Conservation (phyloP, 805 yeast species). For the Starmerella bombi region DNA sequence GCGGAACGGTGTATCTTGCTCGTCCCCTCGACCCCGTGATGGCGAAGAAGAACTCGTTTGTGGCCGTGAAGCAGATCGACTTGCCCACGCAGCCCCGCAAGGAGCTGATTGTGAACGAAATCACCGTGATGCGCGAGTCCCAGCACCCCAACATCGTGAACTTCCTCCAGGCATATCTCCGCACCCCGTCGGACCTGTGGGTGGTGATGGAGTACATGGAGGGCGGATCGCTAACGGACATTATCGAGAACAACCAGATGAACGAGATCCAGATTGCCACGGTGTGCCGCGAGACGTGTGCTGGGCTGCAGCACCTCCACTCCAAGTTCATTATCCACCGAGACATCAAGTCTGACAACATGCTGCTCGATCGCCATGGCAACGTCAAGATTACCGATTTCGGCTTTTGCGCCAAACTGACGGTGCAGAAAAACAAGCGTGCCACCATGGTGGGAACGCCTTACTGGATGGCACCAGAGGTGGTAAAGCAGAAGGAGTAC, state of each 20-base stretch:
- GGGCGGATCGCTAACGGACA: constrained; percentile 94
- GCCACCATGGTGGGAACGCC: constrained; percentile 85
- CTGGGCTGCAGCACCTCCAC: constrained; percentile 85
- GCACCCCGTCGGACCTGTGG: constrained; percentile 58
- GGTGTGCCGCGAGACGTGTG: constrained; percentile 77
- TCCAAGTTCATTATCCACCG: constrained; percentile 87
- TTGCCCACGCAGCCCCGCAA: constrained; percentile 81
- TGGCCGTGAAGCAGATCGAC: constrained; percentile 95
- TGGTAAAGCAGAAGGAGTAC: constrained; percentile 63
- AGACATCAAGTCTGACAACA: constrained; percentile 94
- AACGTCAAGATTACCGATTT: constrained; percentile 92
- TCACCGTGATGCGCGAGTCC: constrained; percentile 89
- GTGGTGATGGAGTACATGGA: constrained; percentile 99
- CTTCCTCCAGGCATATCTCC: constrained; percentile 77
- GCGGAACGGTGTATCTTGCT: constrained; percentile 93
- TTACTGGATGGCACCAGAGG: constrained; percentile 87
- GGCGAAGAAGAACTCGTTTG: constrained; percentile 28
- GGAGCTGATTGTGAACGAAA: constrained; percentile 90
- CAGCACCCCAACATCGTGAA: constrained; percentile 92
- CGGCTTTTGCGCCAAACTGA: constrained; percentile 70
- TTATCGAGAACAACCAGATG: constrained; percentile 75
- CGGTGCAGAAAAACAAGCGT: constrained; percentile 57
- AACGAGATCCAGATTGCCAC: constrained; percentile 84
- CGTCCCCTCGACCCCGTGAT: constrained; percentile 33
- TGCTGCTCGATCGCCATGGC: constrained; percentile 65